Conservation (phyloP, 208 protist species). For the Leptomonas pyrrhocoris region DNA sequence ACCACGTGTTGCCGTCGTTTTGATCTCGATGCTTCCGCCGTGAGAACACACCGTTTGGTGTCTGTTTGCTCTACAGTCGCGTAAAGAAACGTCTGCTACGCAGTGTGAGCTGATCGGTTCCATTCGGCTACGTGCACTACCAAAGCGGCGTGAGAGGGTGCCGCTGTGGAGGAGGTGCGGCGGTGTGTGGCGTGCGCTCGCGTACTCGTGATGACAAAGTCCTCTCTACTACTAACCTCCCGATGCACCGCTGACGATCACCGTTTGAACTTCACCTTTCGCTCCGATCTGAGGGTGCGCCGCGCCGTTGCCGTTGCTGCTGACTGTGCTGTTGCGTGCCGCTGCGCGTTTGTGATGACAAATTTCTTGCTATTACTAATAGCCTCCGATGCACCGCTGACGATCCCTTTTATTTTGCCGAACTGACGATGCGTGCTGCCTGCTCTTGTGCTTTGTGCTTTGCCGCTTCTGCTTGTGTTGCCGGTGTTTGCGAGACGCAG, state of each 20-base stretch:
- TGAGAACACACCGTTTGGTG: no score
- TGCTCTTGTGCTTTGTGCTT: constrained; percentile 52
- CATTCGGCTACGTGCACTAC: constrained; percentile 35
- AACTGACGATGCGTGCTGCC: neutral
- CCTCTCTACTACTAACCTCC: constrained; percentile 28
- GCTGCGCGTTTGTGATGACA: constrained; percentile 17
- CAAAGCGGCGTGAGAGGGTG: constrained; percentile 26
- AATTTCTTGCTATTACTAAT: constrained; percentile 31
- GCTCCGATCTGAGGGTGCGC: constrained; percentile 53
- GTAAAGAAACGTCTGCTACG: constrained; percentile 25
- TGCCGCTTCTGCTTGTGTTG: constrained; percentile 51
- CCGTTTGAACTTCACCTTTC: constrained; percentile 56
- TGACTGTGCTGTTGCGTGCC: constrained; percentile 1
- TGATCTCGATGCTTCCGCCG: no score
- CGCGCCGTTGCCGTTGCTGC: neutral
- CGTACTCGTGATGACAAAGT: constrained; percentile 32
- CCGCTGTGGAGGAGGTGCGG: no score
- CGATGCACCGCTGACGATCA: constrained; percentile 30
- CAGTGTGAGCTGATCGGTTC: constrained; percentile 32
- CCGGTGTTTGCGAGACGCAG: constrained; percentile 8
- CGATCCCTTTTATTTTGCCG: constrained; percentile 12
- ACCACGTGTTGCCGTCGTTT: no score
- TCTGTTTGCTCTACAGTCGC: no score
- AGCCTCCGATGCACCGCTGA: constrained; percentile 17
- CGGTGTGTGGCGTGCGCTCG: neutral